Percentiles rank a stretch among this genome's conserved stretches.
Evolutionary conservation across 768 basidiomycete genomes (phyloP).

Genomic region (Phlebiopsis gigantea): DNA sequence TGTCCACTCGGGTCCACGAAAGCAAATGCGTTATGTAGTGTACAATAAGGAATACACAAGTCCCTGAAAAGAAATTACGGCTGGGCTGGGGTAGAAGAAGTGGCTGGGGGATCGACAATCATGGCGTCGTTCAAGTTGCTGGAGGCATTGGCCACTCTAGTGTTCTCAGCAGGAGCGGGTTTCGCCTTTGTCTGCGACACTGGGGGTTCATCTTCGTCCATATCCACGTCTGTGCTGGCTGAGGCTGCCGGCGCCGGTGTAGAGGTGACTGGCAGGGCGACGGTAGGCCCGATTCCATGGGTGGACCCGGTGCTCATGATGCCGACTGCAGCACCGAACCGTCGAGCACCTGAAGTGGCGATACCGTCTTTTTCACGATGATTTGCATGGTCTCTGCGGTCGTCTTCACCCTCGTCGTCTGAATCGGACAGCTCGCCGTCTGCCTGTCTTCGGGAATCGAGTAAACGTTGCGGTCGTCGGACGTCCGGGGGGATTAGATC

Average conservation of each 20-base stretch:
- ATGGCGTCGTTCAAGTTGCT: neutral
- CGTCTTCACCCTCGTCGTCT: constrained; percentile 94
- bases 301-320: constrained; percentile 66
- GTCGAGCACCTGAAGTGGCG: constrained; percentile 34
- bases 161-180: neutral
- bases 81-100: neutral
- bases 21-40: neutral
- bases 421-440: constrained; percentile 95
- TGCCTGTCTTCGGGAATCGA: constrained; percentile 77
- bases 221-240: constrained; percentile 31
- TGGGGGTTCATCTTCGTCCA: constrained; percentile 18
- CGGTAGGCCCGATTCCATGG: constrained; percentile 75
- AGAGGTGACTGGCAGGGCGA: constrained; percentile 34
- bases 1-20: neutral
- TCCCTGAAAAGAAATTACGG: neutral
- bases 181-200: constrained; percentile 10
- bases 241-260: constrained; percentile 14
- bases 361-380: constrained; percentile 48
- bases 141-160: neutral
- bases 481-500: constrained; percentile 75
- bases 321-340: constrained; percentile 62
- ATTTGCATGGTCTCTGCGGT: constrained; percentile 61
- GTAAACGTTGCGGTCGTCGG: constrained; percentile 66
- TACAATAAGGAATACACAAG: neutral
- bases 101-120: constrained; percentile 9